phyloP scores from a whole-genome alignment of 2,329 filamentous ascomycete genomes.

The Ophioceras dolichostomum region DNA sequence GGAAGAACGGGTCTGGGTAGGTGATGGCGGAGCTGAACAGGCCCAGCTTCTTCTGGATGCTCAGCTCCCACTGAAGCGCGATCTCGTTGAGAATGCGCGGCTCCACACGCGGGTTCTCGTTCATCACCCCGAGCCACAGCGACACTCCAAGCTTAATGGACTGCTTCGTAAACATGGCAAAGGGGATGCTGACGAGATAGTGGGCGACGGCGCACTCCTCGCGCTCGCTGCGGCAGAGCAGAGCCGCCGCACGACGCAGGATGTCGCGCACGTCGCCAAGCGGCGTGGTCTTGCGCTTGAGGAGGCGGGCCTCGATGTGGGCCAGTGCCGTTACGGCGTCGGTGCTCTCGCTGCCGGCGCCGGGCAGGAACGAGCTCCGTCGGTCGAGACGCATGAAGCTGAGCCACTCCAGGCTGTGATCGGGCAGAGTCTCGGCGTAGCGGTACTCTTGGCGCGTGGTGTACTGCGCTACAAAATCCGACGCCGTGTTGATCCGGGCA shows the following conservation, averaged over 20 bases:
- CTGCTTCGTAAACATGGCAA: slow-evolving; percentile 84
- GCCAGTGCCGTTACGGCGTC: slow-evolving; percentile 55
- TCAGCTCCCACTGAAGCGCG: slow-evolving; percentile 81
- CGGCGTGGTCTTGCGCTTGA: slow-evolving; percentile 56
- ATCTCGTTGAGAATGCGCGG: slow-evolving; percentile 77
- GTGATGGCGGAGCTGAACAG: slow-evolving; percentile 65
- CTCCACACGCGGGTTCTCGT: slow-evolving; percentile 85
- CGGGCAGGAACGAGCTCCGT: slow-evolving; percentile 37
- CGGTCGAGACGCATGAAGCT: slow-evolving; percentile 44
- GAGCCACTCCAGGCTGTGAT: slow-evolving; percentile 55
- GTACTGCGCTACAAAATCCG: slow-evolving; percentile 94
- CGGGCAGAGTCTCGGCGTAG: slow-evolving; percentile 64
- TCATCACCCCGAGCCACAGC: slow-evolving; percentile 91
- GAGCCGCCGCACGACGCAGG: slow-evolving; percentile 70
- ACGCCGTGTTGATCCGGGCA: slow-evolving; percentile 76
- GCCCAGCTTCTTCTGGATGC: slow-evolving; percentile 63
- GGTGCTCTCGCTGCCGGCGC: slow-evolving; percentile 38
- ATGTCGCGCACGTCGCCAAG: slow-evolving; percentile 68
- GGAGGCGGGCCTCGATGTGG: slow-evolving; percentile 59
- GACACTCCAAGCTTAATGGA: slow-evolving; percentile 93
- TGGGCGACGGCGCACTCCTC: slow-evolving; percentile 72
- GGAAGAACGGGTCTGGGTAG: slow-evolving; percentile 74
- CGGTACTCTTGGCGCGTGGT: slow-evolving; percentile 94
- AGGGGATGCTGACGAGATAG: slow-evolving; percentile 85
- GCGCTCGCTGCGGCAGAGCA: slow-evolving; percentile 67